A percentile compares a stretch with the other conserved stretches of the same genome.
Conservation (phyloP, 192 early-diverging fungal genomes). For the Entomortierella parvispora region DNA sequence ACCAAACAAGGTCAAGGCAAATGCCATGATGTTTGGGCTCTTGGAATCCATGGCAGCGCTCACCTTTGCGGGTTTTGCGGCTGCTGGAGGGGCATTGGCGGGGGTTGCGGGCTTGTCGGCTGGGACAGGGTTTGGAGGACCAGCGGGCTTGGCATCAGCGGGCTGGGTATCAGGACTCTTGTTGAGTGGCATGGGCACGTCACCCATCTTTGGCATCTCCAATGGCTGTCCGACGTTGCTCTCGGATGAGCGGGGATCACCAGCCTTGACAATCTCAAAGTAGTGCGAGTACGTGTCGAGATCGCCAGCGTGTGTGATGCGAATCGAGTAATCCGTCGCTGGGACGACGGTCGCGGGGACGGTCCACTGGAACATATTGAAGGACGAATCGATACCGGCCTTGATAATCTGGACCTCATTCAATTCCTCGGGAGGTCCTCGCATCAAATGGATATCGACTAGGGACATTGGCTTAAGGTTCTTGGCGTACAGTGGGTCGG, state of each 20-base stretch:
- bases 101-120: not conserved
- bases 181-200: conserved; percentile 5
- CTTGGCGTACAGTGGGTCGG: conserved; percentile 30
- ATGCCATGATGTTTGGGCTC: conserved; percentile 10
- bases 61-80: conserved; percentile 3
- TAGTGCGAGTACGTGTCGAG: conserved; percentile 25
- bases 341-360: conserved; percentile 15
- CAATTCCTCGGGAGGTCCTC: conserved; percentile 12
- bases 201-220: conserved; percentile 18
- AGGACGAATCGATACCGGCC: conserved; percentile 7
- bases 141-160: conserved; percentile 10
- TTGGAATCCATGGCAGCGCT: not conserved
- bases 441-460: conserved; percentile 39
- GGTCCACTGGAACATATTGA: conserved; percentile 29
- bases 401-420: conserved; percentile 9
- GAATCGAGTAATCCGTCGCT: conserved; percentile 13
- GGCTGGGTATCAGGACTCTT: conserved; percentile 4
- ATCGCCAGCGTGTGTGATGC: conserved; percentile 1
- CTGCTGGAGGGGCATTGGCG: not conserved
- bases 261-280: conserved; percentile 13
- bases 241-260: conserved; percentile 9
- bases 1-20: conserved; percentile 19
- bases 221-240: conserved; percentile 13
- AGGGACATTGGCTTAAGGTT: conserved; percentile 11
- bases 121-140: conserved; percentile 20